These are phyloP conservation scores for Coemansia sp. DNA, from an alignment of 192 early-diverging fungal genomes.

Conservation along the genomic window DNA sequence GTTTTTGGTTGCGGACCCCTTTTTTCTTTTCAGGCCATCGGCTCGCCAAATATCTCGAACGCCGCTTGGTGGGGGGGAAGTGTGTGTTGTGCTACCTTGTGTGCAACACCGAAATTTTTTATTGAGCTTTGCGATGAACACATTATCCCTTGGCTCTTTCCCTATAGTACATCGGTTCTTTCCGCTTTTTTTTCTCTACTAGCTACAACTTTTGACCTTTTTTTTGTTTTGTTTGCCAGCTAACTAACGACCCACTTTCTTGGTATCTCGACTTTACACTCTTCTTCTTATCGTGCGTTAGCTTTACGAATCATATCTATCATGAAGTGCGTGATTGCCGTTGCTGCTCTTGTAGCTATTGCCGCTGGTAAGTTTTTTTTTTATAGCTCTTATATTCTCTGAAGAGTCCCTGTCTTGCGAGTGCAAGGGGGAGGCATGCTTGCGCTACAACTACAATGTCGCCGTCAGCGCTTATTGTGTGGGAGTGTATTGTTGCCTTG, in stretches of 20 bases:
- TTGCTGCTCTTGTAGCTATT: slow-evolving; percentile 40
- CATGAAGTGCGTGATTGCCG: slow-evolving; percentile 50
- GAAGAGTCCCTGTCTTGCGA: slow-evolving; percentile 1
- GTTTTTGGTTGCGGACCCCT: neutral
- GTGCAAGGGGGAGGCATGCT: neutral
- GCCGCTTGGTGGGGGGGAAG: neutral
- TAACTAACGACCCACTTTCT: neutral
- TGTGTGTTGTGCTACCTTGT: neutral
- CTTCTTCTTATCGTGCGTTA: neutral
- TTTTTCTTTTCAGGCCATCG: neutral
- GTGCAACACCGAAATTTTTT: neutral
- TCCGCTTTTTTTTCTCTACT: neutral
- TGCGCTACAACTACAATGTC: neutral
- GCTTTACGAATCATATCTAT: slow-evolving; percentile 18
- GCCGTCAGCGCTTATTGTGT: neutral
- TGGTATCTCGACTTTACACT: neutral
- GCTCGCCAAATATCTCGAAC: neutral
- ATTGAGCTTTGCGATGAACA: neutral
- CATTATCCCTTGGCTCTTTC: neutral
- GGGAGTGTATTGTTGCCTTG: neutral
- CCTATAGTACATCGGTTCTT: neutral
- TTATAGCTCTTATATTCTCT: neutral
- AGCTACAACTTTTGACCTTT: neutral
- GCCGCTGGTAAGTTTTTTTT: slow-evolving; percentile 39
- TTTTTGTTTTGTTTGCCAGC: neutral